Percentiles rank a stretch among this genome's conserved stretches.
Conservation (phyloP, 148 eudicot genomes). For the Spergularia marina region DNA sequence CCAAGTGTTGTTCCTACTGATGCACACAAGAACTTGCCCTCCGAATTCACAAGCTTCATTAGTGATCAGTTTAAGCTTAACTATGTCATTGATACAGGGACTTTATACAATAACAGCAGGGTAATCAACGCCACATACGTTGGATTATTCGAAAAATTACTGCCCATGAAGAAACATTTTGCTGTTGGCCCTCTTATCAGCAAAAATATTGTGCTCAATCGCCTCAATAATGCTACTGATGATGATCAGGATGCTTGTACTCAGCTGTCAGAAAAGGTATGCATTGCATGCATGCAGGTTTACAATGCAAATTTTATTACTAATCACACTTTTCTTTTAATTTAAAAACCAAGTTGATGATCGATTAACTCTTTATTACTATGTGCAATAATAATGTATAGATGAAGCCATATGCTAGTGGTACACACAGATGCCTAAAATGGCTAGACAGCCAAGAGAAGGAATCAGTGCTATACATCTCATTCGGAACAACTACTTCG, state of each 20-base stretch:
- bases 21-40: neutral
- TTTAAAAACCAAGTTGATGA: neutral
- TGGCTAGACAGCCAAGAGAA: conserved; percentile 48
- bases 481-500: conserved; percentile 52
- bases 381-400: neutral
- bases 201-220: neutral
- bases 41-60: neutral
- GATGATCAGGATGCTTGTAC: neutral
- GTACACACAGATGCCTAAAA: conserved; percentile 26
- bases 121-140: conserved; percentile 6
- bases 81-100: neutral
- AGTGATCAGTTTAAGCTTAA: neutral
- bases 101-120: conserved; percentile 6
- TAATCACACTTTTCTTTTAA: neutral
- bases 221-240: neutral
- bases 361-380: neutral
- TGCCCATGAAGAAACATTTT: conserved; percentile 12
- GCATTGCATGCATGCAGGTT: too few species aligned
- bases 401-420: neutral
- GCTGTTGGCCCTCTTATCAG: conserved; percentile 10
- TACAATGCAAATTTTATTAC: too few species aligned
- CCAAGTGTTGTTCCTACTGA: neutral
- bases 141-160: conserved; percentile 7
- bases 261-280: neutral
- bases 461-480: conserved; percentile 49